A percentile compares a stretch with the other conserved stretches of the same genome.
These are phyloP conservation scores for Umbelopsis ramanniana DNA, from an alignment of 192 early-diverging fungal genomes.

Conservation along the genomic window DNA sequence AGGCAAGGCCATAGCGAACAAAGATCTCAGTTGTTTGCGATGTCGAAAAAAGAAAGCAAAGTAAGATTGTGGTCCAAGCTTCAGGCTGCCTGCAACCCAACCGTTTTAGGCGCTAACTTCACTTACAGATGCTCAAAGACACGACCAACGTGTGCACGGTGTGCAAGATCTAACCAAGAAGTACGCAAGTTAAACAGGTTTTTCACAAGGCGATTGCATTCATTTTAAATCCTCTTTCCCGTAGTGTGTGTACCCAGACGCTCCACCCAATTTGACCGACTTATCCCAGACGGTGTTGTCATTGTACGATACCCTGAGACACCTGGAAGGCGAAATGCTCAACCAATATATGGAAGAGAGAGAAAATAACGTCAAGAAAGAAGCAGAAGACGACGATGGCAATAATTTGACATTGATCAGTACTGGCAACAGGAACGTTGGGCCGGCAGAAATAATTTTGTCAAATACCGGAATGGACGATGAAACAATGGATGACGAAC, in stretches of 20 bases:
- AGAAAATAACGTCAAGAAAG: conserved; percentile 5
- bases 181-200: background rate
- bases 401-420: background rate
- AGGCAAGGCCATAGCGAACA: conserved; percentile 25
- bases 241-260: conserved; percentile 46
- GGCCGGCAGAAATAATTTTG: background rate
- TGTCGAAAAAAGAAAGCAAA: conserved; percentile 49
- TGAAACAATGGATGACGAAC: conserved; percentile 3
- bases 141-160: conserved; percentile 38
- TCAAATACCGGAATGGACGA: background rate
- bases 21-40: conserved; percentile 39
- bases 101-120: background rate
- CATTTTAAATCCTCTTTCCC: background rate
- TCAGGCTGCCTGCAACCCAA: background rate
- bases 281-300: conserved; percentile 38
- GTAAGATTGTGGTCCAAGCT: conserved; percentile 30
- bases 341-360: conserved; percentile 34
- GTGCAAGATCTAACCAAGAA: conserved; percentile 39
- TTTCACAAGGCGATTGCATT: background rate
- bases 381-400: background rate
- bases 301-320: conserved; percentile 34
- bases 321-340: conserved; percentile 40
- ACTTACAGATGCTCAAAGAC: conserved; percentile 44
- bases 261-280: conserved; percentile 39
- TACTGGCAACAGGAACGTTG: background rate